Evolutionary conservation across 1,284 basidiomycete species (phyloP), one percentile per base, ranked within the genome.

Genomic region (Athelia psychrophila): DNA sequence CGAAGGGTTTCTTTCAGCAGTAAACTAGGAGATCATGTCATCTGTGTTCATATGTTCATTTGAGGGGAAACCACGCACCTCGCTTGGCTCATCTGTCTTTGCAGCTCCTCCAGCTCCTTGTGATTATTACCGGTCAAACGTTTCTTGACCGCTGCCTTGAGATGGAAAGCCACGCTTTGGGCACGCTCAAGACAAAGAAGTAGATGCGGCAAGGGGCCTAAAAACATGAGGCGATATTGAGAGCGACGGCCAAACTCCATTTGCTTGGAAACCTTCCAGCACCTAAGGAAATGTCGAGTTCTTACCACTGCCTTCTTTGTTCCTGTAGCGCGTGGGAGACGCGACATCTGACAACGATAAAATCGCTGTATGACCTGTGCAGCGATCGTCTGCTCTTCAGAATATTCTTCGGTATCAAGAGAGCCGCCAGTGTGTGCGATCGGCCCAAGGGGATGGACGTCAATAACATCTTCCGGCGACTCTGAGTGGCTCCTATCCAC

Each of bases 121-220:
- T 73, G 65, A 24, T 58, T 47, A 16, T 59, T 69, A 13, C 59
- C 53, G 18, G 24, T 57, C 15, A 73, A 56, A 16, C 66, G 63
- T 44, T 67, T 60, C 56, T 70, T 77, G 2, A 65, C 69, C 19
- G 58, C 56, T 6, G 42, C 60, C 59, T 77, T 79, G 18, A 58
- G 56, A 1, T 62, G 54, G 32, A 63, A 54, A 2, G 68, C 58
- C 19, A 65, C 50, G 1, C 55, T 48, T 10, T 68, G 62, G 9
- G 70, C 62, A 19, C 63, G 58, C 22, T 80, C 72, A 16, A 83
- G 66, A 52, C 70, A 78, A 3, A 75, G 60, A 19, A 80, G 65
- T 3, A 79, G 60, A 54, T 74, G 75, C 0, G 81, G 78, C 3
- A 84, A 63, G 6, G 78, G 73, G 1, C 79, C 79, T 2, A 80